Evolutionary conservation across 345 rosid species (phyloP), one percentile per base, ranked within the genome.

Genomic region (Brassica incana): DNA sequence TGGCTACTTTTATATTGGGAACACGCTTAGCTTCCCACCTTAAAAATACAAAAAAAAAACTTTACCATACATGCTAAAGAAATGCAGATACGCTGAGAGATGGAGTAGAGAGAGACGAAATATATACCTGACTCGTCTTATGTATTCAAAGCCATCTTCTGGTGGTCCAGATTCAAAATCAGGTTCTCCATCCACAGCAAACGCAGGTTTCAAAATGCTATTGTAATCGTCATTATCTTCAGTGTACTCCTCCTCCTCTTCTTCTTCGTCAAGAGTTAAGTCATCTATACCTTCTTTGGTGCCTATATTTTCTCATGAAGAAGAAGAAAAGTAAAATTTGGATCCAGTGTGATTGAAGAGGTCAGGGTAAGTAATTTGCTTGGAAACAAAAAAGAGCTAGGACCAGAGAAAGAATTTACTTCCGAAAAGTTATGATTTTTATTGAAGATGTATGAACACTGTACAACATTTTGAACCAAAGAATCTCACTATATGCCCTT

Each of bases 1-100:
- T 88, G 65, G 90, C 96, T 66, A 91, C 90, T 77, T 75, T 86
- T 45, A 95, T 92, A 67, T 89, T 91, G 0, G 97, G 96, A 82
- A 91, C 79, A 58, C 61, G 89, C 74, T 89, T 85, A 71, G 99
- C 97, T 85, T 95, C 99, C 99, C 99, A 95, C 97, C 99, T 95
- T 23, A 23, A 10, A 69, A 69, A 25, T 69, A 56, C 18, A 20
- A 14, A 75, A 78, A 80, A 78, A 80, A 48, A 74, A 74, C 8
- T 43, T 25, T 2, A 63, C 5, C 69, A 69, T 56, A 63, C 5
- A 30, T n/a, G 48, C 50, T 3, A 35, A 80, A n/a, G 0, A 5
- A 12, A 12, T 43, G 76, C 25, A 63, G n/a, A 50, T 62, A 54
- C 56, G 29, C 14, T 40, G 63, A 64, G 18, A 69, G 20, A 63